Base-by-base conservation (phyloP, 352 stramenopile species). In the Blastocystis sp. region DNA sequence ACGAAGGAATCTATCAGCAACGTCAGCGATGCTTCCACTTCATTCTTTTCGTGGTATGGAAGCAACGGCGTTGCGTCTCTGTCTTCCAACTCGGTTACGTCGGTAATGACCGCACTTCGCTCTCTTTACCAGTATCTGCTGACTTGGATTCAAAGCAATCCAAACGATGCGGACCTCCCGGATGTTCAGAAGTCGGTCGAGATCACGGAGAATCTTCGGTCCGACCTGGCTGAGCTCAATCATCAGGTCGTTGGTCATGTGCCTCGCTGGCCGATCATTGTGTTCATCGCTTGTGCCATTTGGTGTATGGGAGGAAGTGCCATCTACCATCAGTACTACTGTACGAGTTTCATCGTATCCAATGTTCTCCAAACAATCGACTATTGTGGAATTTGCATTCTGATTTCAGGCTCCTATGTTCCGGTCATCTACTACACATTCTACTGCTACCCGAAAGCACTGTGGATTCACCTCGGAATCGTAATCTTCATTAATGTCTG, bases 371-470 rank as follows among this genome's bases (percentile, higher is more conserved):
- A 61, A 46, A 64, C 73, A 34, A 29, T 76, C 32, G 53, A 87
- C 53, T 87, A 84, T 44, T 84, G 57, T n/a, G 69, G 75, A 24
- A 87, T 86, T 42, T 69, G 57, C 53, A 76, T 85, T 38, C 57
- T 85, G n/a, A 85, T 85, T 32, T 77, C 57, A 6, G 75, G 75
- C 14, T 85, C 75, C 2, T 85, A 85, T 75, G 75, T 85, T 27
- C 75, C 75, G 21, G 44, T 85, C 27, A 85, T 85, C 32, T 85
- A 85, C 63, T 85, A 85, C 53, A 63, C 34, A 11, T 85, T 85
- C 57, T 85, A 85, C 27, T 85, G 75, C 46, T 72, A 85, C n/a
- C 75, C 75, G 0, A 49, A 32, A 4, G 34, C 69, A 29, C 44
- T 85, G 36, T 72, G 65, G 49, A 27, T 85, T 29, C 63, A 85